phyloP scores from a whole-genome alignment of 1,284 basidiomycete species.

The Apiotrichum gracile region DNA sequence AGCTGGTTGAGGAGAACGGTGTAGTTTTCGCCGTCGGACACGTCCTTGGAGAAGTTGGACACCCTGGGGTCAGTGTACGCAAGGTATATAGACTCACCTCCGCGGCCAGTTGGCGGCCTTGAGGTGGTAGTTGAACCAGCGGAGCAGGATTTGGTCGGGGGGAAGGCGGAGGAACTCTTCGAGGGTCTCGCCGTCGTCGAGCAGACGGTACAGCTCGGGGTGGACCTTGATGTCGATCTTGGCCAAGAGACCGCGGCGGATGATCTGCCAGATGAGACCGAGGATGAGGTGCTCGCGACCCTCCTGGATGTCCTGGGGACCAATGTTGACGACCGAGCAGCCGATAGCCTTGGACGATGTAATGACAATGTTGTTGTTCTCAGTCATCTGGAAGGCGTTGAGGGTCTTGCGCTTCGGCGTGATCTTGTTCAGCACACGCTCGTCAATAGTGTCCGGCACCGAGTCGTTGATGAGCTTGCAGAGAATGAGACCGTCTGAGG shows the following conservation, averaged over 20 bases:
- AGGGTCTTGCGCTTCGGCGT: conserved; percentile 56
- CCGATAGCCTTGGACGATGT: conserved; percentile 96
- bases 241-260: conserved; percentile 82
- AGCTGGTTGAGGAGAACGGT: conserved; percentile 92
- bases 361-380: conserved; percentile 99
- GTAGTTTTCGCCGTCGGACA: conserved; percentile 94
- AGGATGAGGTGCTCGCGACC: conserved; percentile 95
- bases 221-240: conserved; percentile 98
- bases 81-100: conserved; percentile 52
- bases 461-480: conserved; percentile 99
- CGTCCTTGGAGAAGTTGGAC: conserved; percentile 95
- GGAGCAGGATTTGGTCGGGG: conserved; percentile 89
- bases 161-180: conserved; percentile 90
- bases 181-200: conserved; percentile 94
- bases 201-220: conserved; percentile 89
- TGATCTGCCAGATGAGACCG: conserved; percentile 99
- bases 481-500: conserved; percentile 79
- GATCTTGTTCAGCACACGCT: conserved; percentile 91
- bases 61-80: conserved; percentile 55
- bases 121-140: conserved; percentile 99
- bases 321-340: conserved; percentile 97
- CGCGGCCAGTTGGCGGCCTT: conserved; percentile 89
- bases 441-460: conserved; percentile 97
- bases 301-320: conserved; percentile 84
- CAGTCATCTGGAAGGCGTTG: conserved; percentile 96